phyloP scores from a whole-genome alignment of 768 basidiomycete genomes.

The Leucogyrophana mollusca region DNA sequence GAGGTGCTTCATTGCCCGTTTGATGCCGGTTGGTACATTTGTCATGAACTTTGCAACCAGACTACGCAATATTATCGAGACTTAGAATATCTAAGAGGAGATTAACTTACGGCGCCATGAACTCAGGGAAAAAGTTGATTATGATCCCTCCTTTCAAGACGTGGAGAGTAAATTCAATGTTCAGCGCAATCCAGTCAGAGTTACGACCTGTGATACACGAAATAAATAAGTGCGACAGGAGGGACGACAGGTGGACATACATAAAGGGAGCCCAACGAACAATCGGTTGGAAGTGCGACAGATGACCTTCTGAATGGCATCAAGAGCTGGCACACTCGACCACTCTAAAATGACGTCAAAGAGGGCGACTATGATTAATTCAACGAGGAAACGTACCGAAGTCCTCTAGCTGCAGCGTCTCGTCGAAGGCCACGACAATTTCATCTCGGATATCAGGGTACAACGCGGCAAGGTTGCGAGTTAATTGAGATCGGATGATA shows the following conservation, averaged over 20 bases:
- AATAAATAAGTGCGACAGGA: not conserved
- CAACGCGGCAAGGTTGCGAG: slow-evolving; percentile 35
- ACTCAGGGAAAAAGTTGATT: slow-evolving; percentile 28
- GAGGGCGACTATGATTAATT: too few relatives aligned
- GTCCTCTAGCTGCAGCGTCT: slow-evolving; percentile 26
- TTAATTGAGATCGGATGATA: slow-evolving; percentile 28
- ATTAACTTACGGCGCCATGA: slow-evolving; percentile 28
- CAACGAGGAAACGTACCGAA: slow-evolving; percentile 10
- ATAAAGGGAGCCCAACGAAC: slow-evolving; percentile 49
- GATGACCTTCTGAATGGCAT: slow-evolving; percentile 32
- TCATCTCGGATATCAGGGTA: slow-evolving; percentile 46
- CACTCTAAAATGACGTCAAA: slow-evolving; percentile 32
- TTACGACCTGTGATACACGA: slow-evolving; percentile 33
- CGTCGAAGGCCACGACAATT: slow-evolving; percentile 37
- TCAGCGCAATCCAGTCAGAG: slow-evolving; percentile 32
- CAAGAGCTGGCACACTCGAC: slow-evolving; percentile 28
- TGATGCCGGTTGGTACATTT: slow-evolving; percentile 1
- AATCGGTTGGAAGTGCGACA: slow-evolving; percentile 42
- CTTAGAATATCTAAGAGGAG: too few relatives aligned
- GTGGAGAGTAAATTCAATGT: slow-evolving; percentile 28
- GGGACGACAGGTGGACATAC: slow-evolving; percentile 25
- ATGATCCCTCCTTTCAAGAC: slow-evolving; percentile 17
- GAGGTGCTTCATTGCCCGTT: slow-evolving; percentile 14
- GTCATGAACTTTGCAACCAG: slow-evolving; percentile 14
- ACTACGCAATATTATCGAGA: slow-evolving; percentile 10